These are phyloP conservation scores for Metarhizium robertsii DNA, from an alignment of 2,329 filamentous ascomycete species.

Conservation along the genomic window DNA sequence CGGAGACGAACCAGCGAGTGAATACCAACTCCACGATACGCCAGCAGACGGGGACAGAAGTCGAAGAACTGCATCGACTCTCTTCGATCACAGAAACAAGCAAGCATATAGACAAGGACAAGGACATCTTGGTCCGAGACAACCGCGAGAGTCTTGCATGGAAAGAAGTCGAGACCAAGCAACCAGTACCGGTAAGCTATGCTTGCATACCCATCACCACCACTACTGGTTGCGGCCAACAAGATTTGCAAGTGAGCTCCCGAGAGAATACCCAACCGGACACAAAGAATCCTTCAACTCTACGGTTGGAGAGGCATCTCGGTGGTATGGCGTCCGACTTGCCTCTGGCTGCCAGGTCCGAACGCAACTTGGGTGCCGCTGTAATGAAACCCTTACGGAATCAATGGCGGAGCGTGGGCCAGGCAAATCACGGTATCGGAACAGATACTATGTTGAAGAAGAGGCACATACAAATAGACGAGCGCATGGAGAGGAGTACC, in stretches of 20 bases:
- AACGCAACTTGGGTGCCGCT: conserved; percentile 11
- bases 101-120: background rate
- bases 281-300: background rate
- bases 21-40: background rate
- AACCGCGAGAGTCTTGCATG: background rate
- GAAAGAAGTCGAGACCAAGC: background rate
- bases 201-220: conserved; percentile 51
- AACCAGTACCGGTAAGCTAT: conserved; percentile 20
- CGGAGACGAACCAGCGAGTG: background rate
- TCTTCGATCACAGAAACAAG: background rate
- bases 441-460: conserved; percentile 21
- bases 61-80: background rate
- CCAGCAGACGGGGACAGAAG: background rate
- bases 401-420: conserved; percentile 15
- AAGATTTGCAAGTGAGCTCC: background rate
- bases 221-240: conserved; percentile 46
- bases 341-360: conserved; percentile 10
- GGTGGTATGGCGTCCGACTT: conserved; percentile 14
- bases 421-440: conserved; percentile 11
- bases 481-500: conserved; percentile 3
- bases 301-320: background rate
- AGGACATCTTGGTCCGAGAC: background rate
- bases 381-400: conserved; percentile 14
- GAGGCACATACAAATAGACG: conserved; percentile 8
- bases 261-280: background rate